Conservation (phyloP, 306 rosid genomes). For the Sesbania bispinosa region DNA sequence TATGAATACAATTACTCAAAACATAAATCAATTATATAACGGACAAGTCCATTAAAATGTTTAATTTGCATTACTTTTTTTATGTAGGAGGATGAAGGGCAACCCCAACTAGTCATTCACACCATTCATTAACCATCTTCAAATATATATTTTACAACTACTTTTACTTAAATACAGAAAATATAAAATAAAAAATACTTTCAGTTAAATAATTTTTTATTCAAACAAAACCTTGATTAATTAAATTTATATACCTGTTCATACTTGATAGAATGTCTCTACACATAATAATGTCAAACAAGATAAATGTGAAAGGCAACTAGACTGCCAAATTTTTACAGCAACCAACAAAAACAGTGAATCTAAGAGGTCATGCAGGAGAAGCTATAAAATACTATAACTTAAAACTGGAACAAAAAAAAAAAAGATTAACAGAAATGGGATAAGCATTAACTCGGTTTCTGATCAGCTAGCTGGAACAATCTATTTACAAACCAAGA, state of each 20-base stretch:
- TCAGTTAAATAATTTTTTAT: background rate
- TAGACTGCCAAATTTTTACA: background rate
- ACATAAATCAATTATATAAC: background rate
- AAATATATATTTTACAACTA: background rate
- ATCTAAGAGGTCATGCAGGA: background rate
- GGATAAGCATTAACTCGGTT: conserved; percentile 32
- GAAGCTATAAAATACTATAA: background rate
- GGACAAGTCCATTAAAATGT: background rate
- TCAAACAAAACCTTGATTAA: background rate
- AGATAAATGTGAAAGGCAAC: background rate
- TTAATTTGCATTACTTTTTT: background rate
- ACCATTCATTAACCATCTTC: background rate
- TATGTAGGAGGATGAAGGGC: background rate
- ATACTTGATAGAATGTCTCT: background rate
- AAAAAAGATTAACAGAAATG: background rate
- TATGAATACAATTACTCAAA: background rate
- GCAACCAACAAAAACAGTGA: background rate
- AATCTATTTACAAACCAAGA: conserved; percentile 56
- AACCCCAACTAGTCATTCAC: background rate
- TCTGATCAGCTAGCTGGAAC: conserved; percentile 39
- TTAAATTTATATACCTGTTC: background rate
- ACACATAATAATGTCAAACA: background rate
- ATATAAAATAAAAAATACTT: background rate
- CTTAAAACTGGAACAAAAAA: background rate
- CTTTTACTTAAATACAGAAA: background rate